Base-by-base conservation (phyloP, 371 early-diverging fungal genomes). In the Cokeromyces recurvatus region DNA sequence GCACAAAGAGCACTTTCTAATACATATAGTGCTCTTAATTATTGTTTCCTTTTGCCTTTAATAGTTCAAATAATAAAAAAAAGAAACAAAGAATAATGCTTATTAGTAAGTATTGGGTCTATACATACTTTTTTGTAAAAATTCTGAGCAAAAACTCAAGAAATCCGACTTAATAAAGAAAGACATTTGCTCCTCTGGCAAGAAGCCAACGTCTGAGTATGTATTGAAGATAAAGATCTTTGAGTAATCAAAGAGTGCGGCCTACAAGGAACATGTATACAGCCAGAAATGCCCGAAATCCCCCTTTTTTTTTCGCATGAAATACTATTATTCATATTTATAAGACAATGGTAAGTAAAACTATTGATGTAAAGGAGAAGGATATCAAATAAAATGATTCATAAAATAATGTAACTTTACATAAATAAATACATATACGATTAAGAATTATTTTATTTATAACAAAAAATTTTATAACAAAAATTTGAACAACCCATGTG, bases 261-360 rank as follows among this genome's bases (percentile, higher is more conserved):
- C 29, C 40, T 40, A 25, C 40, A 40, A 40, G 40, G 25, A 40
- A 15, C 40, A 40, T 40, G 25, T 25, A 40, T 40, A 40, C 24
- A 42, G 29, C 42, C 42, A 42, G 42, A 27, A n/a, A n/a, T n/a
- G n/a, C n/a, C n/a, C n/a, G n/a, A n/a, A 42, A 42, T 42, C 15
- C 42, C 10, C 16, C 42, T 16, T 29, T 42, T 42, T 42, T 42
- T 42, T 42, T 40, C 25, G 4, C 42, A 24, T 42, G 16, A 42
- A 42, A 42, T 25, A 42, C 29, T 42, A 42, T 14, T 42, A 42
- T 24, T 42, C 16, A 27, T 42, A 42, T 42, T 42, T 27, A 42
- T 42, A 42, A 27, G n/a, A 15, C 15, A 42, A 27, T 42, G 25
- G 29, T 27, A 27, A 16, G 42, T 42, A 42, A n/a, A 42, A 42